phyloP scores from a whole-genome alignment of 2,329 filamentous ascomycete species.

The Penicillium sp. region DNA sequence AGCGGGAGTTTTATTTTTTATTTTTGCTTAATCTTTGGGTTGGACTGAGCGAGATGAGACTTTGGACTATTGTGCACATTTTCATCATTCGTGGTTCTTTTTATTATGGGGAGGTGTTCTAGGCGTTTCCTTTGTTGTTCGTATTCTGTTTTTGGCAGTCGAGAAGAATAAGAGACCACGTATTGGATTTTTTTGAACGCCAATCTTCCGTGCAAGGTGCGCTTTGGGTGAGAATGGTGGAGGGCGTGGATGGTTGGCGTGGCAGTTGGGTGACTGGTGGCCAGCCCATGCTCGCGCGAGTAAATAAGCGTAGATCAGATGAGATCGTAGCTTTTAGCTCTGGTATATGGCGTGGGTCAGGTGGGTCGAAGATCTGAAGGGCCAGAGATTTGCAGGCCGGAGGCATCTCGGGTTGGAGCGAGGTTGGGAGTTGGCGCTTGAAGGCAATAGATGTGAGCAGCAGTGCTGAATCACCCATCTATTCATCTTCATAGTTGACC shows the following conservation, averaged over 20 bases:
- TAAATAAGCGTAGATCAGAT: background rate
- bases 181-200: background rate
- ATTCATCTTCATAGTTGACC: slow-evolving; percentile 52
- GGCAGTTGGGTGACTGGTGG: too few relatives aligned
- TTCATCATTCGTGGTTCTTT: slow-evolving; percentile 3
- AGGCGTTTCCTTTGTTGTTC: background rate
- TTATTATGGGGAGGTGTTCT: background rate
- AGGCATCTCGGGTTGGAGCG: background rate
- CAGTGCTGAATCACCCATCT: slow-evolving; percentile 8
- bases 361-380: slow-evolving; percentile 1
- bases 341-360: background rate
- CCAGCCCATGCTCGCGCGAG: background rate
- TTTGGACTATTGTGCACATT: background rate
- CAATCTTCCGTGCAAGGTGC: background rate
- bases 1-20: too few relatives aligned
- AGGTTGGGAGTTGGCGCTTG: slow-evolving; percentile 7
- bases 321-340: background rate
- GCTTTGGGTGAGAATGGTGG: background rate
- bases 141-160: background rate
- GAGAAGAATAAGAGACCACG: background rate
- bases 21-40: background rate
- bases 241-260: too few relatives aligned
- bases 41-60: background rate
- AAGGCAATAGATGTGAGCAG: slow-evolving; percentile 2
- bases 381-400: background rate